Evolutionary conservation across 2,329 filamentous ascomycete species (phyloP).

Genomic region (Chrysoporthe austroafricana): DNA sequence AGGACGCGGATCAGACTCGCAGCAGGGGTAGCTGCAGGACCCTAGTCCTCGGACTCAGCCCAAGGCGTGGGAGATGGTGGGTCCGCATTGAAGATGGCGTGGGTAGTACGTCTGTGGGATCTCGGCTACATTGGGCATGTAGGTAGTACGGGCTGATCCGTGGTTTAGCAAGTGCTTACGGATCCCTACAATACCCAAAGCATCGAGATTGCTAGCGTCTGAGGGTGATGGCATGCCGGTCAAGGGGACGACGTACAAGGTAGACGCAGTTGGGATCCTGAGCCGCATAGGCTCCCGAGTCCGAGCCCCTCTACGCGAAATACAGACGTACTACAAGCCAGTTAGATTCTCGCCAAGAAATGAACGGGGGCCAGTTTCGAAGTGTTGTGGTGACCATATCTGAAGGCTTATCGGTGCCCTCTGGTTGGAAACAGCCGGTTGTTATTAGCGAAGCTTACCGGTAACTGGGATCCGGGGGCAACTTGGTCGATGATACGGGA

Average conservation of each 20-base stretch:
- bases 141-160: background rate
- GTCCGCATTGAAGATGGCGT: background rate
- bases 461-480: background rate
- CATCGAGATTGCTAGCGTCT: constrained; percentile 4
- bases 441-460: background rate
- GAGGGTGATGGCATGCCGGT: background rate
- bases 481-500: background rate
- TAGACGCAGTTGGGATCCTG: background rate
- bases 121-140: constrained; percentile 10
- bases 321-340: background rate
- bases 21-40: constrained; percentile 21
- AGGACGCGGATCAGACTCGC: background rate
- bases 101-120: background rate
- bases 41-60: background rate
- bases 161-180: background rate
- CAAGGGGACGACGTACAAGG: background rate
- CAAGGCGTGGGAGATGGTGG: background rate
- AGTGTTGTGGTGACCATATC: background rate
- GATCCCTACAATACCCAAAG: background rate
- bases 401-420: background rate
- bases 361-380: background rate
- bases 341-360: background rate
- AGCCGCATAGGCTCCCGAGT: background rate
- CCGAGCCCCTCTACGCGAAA: no score
- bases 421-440: background rate